phyloP scores from a whole-genome alignment of 305 asterid genomes.

The Galium porrigens region DNA sequence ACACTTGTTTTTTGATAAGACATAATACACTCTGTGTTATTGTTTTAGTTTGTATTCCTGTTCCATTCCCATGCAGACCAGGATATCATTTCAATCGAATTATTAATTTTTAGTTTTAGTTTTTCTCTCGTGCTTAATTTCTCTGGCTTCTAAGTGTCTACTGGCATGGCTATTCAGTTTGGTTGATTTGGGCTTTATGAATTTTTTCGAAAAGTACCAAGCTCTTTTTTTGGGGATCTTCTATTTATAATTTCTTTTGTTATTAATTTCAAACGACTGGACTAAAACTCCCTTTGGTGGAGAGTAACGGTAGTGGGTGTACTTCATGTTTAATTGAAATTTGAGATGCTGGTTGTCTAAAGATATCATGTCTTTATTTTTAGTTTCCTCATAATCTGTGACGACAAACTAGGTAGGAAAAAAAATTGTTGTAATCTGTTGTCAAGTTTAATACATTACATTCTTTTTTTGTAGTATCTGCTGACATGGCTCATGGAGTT shows the following conservation, averaged over 20 bases:
- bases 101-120: neutral
- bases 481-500: slow-evolving; percentile 99
- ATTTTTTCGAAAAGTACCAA: neutral
- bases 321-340: neutral
- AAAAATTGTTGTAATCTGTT: neutral
- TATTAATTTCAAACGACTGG: neutral
- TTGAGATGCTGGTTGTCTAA: neutral
- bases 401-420: neutral
- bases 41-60: neutral
- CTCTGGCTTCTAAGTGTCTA: neutral
- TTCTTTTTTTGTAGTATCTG: slow-evolving; percentile 53
- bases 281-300: neutral
- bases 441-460: slow-evolving; percentile 5
- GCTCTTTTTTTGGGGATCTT: neutral
- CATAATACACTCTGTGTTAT: neutral
- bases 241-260: neutral
- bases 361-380: neutral
- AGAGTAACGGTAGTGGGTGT: slow-evolving; percentile 2
- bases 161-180: neutral
- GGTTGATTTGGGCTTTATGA: neutral
- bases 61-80: neutral
- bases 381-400: neutral
- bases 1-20: neutral
- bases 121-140: neutral
- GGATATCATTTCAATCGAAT: neutral